Conservation (phyloP, 140 eudicot species). For the Eryngium alpinum region DNA sequence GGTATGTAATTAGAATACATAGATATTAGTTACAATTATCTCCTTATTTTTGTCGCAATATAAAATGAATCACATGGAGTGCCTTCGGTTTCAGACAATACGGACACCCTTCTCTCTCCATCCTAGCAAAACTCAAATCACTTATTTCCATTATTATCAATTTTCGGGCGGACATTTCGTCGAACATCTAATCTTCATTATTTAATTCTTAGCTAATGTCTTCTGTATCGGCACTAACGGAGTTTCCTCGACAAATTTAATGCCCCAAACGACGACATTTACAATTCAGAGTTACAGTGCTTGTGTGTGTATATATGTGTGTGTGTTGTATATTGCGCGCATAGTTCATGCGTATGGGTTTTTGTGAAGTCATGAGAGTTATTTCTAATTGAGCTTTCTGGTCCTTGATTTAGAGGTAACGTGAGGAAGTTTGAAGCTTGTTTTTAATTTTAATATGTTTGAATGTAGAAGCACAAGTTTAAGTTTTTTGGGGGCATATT, state of each 20-base stretch:
- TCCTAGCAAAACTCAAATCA: background rate
- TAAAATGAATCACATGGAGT: background rate
- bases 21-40: background rate
- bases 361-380: no score
- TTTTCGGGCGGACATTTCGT: slow-evolving; percentile 5
- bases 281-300: background rate
- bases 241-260: background rate
- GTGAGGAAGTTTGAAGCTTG: no score
- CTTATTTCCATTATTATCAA: background rate
- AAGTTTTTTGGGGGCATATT: background rate
- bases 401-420: background rate
- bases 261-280: background rate
- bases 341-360: no score
- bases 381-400: background rate
- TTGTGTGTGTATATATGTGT: background rate
- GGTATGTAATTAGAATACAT: no score
- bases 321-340: no score
- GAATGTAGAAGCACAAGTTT: background rate
- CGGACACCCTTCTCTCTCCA: background rate
- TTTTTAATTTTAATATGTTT: background rate
- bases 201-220: background rate
- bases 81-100: background rate
- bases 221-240: background rate
- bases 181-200: background rate
- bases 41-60: background rate